Evolutionary conservation across 202 grass and related monocot species (phyloP).

Genomic region (Alloteropsis angusta): DNA sequence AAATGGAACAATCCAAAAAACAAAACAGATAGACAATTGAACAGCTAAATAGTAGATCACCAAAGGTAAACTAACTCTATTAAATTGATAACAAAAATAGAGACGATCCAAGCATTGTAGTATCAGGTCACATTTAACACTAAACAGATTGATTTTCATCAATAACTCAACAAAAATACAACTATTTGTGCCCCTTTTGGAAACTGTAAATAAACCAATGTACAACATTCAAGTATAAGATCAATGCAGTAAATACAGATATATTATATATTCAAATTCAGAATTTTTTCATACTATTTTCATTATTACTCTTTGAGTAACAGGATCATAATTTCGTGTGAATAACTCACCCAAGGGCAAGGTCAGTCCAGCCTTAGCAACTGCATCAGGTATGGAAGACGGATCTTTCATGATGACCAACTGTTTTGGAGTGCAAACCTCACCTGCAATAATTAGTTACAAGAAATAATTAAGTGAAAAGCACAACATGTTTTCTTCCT

Average conservation of each 20-base stretch:
- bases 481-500: not conserved
- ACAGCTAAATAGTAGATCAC: not conserved
- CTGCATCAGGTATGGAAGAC: constrained; percentile 52
- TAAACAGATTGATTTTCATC: not conserved
- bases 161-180: not conserved
- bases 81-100: not conserved
- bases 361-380: constrained; percentile 56
- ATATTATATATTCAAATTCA: not conserved
- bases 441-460: constrained; percentile 38
- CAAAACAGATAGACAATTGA: not conserved
- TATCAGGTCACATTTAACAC: not conserved
- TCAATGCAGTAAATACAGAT: not conserved
- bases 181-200: not conserved
- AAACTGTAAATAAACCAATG: not conserved
- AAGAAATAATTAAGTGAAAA: constrained; percentile 19
- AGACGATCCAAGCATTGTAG: not conserved
- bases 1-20: not conserved
- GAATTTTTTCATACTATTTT: not conserved
- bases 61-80: not conserved
- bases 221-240: not conserved
- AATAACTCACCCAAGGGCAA: constrained; percentile 61
- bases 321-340: not conserved
- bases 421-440: constrained; percentile 57
- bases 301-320: not conserved
- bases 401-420: constrained; percentile 64